Conservation (phyloP, 129 eudicot species). For the Helichrysum umbraculigerum region DNA sequence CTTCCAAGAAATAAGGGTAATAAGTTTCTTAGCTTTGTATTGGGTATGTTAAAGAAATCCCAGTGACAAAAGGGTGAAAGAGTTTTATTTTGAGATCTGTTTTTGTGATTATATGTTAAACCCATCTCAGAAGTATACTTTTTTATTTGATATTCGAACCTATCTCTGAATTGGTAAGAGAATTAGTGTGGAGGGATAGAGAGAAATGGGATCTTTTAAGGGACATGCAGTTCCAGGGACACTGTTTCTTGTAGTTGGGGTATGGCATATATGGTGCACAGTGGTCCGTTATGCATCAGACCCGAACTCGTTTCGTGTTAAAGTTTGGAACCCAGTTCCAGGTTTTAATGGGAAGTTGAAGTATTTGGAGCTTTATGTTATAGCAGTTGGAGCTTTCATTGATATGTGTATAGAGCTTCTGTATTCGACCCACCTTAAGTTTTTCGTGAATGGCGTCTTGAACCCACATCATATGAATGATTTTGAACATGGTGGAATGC, state of each 20-base stretch:
- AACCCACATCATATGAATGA: slow-evolving; percentile 86
- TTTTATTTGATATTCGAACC: slow-evolving; percentile 11
- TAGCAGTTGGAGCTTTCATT: slow-evolving; percentile 74
- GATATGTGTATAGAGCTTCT: slow-evolving; percentile 92
- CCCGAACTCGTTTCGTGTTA: slow-evolving; percentile 60
- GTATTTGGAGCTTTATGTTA: slow-evolving; percentile 79
- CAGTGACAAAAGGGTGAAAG: background rate
- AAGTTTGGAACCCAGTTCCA: slow-evolving; percentile 91
- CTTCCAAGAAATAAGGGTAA: background rate
- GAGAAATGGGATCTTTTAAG: slow-evolving; percentile 84
- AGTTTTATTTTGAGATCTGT: background rate
- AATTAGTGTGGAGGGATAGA: slow-evolving; percentile 18
- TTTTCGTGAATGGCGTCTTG: slow-evolving; percentile 71
- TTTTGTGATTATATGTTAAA: background rate
- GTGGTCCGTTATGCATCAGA: slow-evolving; percentile 58
- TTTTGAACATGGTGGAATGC: slow-evolving; percentile 96
- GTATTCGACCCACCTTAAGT: slow-evolving; percentile 79
- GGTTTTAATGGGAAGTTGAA: slow-evolving; percentile 74
- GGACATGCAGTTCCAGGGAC: slow-evolving; percentile 96
- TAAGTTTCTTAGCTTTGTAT: background rate
- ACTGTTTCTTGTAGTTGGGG: slow-evolving; percentile 76
- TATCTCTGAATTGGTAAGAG: background rate
- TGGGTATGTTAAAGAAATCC: background rate
- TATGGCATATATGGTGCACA: slow-evolving; percentile 88
- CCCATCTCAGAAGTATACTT: slow-evolving; percentile 21